A percentile compares a stretch with the other conserved stretches of the same genome.
phyloP scores from a whole-genome alignment of 495 filamentous ascomycete species.

The Aspergillus hancockii region DNA sequence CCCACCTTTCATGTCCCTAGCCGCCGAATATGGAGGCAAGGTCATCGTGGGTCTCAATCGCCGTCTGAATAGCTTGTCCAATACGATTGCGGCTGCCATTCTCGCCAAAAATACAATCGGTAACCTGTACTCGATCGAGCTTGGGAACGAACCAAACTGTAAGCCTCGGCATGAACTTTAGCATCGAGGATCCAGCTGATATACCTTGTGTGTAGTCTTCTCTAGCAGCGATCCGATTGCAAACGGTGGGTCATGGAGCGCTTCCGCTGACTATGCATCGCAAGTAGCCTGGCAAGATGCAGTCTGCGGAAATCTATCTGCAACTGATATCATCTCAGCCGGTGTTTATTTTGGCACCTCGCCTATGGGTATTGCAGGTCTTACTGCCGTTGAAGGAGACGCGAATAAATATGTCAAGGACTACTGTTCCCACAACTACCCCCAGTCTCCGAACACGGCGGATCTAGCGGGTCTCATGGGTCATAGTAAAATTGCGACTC shows the following conservation, averaged over 20 bases:
- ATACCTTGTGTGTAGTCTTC: conserved; percentile 9
- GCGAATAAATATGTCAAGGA: conserved; percentile 46
- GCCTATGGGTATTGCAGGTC: conserved; percentile 49
- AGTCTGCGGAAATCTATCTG: conserved; percentile 50
- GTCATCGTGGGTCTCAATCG: conserved; percentile 60
- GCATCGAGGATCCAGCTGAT: neutral
- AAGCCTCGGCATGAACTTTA: conserved; percentile 15
- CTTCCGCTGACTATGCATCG: conserved; percentile 51
- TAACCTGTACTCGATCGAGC: conserved; percentile 59
- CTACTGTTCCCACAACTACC: conserved; percentile 63
- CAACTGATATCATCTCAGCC: conserved; percentile 51
- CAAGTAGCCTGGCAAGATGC: conserved; percentile 55
- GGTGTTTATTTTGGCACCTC: conserved; percentile 59
- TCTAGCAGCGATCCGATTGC: conserved; percentile 49
- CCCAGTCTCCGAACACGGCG: conserved; percentile 47
- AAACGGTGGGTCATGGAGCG: conserved; percentile 50
- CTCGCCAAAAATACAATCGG: conserved; percentile 43
- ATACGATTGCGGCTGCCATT: conserved; percentile 57
- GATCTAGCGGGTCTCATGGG: conserved; percentile 48
- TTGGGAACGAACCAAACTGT: conserved; percentile 66
- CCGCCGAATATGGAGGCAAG: conserved; percentile 50
- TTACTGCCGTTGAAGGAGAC: conserved; percentile 50
- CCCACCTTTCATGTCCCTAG: conserved; percentile 54
- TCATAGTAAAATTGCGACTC: conserved; percentile 48
- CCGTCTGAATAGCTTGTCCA: conserved; percentile 54